Evolutionary conservation across 1,284 basidiomycete species (phyloP).

Genomic region (Porogramme epimiltina): DNA sequence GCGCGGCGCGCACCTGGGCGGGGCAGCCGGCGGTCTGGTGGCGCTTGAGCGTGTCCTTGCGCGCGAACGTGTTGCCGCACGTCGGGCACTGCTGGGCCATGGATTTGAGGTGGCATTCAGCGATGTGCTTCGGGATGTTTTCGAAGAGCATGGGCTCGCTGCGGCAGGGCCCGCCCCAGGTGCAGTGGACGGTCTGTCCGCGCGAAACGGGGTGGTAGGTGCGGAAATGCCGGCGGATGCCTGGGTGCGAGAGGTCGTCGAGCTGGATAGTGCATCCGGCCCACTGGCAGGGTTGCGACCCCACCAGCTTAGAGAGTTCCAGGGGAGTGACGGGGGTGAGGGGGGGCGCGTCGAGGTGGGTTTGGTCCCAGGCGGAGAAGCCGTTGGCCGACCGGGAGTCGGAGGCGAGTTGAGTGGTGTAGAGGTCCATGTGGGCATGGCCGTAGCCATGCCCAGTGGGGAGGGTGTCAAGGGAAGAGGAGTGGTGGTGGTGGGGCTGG

Average conservation of each 20-base stretch:
- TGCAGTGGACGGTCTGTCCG: constrained; percentile 3
- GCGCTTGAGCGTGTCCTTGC: constrained; percentile 17
- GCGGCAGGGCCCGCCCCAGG: constrained; percentile 10
- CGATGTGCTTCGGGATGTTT: constrained; percentile 22
- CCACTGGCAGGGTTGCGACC: constrained; percentile 8
- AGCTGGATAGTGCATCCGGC: constrained; percentile 4
- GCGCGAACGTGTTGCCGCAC: constrained; percentile 13
- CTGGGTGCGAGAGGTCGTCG: constrained; percentile 3
- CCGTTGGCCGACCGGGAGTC: no score
- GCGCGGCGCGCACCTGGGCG: background rate
- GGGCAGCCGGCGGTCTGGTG: constrained; percentile 11
- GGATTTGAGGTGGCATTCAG: constrained; percentile 16
- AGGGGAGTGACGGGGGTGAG: background rate
- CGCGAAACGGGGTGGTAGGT: constrained; percentile 1
- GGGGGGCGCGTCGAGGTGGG: background rate
- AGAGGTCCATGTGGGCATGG: no score
- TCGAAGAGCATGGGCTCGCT: constrained; percentile 20
- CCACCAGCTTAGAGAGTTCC: background rate
- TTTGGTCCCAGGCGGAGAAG: no score
- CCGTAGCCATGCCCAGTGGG: no score
- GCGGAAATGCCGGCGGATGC: constrained; percentile 14
- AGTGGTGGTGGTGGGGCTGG: no score
- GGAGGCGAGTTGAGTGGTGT: no score
- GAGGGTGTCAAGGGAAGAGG: no score
- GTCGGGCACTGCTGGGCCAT: constrained; percentile 9